Conservation (phyloP, 2,329 filamentous ascomycete genomes). For the Emmonsiellopsis sp. region DNA sequence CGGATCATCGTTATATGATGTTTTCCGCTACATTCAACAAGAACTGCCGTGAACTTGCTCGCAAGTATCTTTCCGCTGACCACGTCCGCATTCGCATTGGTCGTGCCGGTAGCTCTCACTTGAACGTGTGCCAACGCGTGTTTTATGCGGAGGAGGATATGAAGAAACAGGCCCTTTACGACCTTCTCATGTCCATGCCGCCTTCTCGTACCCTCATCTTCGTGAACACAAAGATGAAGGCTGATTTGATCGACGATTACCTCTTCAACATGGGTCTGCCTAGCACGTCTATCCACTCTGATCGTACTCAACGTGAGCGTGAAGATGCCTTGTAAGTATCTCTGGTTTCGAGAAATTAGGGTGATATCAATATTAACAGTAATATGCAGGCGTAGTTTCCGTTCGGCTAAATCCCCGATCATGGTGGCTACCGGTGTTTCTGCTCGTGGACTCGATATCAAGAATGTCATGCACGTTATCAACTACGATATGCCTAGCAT, state of each 20-base stretch:
- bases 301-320: conserved; percentile 80
- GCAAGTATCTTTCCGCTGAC: conserved; percentile 61
- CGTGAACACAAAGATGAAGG: conserved; percentile 68
- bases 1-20: conserved; percentile 62
- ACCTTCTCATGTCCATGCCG: conserved; percentile 59
- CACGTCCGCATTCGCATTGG: conserved; percentile 78
- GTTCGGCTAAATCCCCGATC: conserved; percentile 63
- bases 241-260: conserved; percentile 80
- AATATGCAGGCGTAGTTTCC: conserved; percentile 59
- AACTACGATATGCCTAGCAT: conserved; percentile 78
- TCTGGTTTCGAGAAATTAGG: not conserved
- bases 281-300: conserved; percentile 77
- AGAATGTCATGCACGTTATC: conserved; percentile 80
- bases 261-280: conserved; percentile 73
- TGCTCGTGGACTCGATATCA: conserved; percentile 80
- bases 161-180: conserved; percentile 64
- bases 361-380: conserved; percentile 1
- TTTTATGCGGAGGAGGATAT: conserved; percentile 53
- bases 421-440: conserved; percentile 78
- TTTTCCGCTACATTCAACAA: conserved; percentile 95
- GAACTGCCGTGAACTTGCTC: conserved; percentile 64
- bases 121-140: conserved; percentile 68
- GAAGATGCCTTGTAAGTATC: conserved; percentile 69
- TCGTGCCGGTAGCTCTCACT: conserved; percentile 71
- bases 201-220: conserved; percentile 81